A percentile compares a stretch with the other conserved stretches of the same genome.
Evolutionary conservation across 768 basidiomycete genomes (phyloP).

Genomic region (Ramaria sp.): DNA sequence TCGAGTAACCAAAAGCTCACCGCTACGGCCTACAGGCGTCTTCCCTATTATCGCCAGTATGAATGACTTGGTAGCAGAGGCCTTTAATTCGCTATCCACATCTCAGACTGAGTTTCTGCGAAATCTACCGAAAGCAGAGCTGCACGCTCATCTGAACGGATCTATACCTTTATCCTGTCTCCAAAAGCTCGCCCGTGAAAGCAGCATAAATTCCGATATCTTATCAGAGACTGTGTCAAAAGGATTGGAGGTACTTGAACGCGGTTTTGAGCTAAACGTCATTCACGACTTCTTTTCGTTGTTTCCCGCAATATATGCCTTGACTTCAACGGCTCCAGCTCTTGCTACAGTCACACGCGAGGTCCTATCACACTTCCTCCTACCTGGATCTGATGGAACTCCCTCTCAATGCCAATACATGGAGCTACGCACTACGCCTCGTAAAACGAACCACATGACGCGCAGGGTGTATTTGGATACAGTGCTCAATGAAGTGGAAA

Average conservation of each 20-base stretch:
- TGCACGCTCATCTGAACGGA: conserved; percentile 81
- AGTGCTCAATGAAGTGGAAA: conserved; percentile 55
- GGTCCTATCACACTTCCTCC: conserved; percentile 57
- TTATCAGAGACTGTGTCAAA: conserved; percentile 28
- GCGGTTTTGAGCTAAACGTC: conserved; percentile 34
- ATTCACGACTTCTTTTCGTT: conserved; percentile 66
- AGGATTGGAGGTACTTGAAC: conserved; percentile 32
- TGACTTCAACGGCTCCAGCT: conserved; percentile 51
- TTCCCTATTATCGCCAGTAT: background rate
- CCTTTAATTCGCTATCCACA: conserved; percentile 41
- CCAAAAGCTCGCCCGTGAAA: conserved; percentile 47
- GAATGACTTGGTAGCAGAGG: conserved; percentile 29
- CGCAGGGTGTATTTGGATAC: conserved; percentile 49
- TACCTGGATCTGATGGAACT: conserved; percentile 14
- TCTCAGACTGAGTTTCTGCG: conserved; percentile 50
- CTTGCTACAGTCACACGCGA: conserved; percentile 47
- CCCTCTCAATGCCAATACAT: conserved; percentile 56
- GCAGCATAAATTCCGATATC: conserved; percentile 13
- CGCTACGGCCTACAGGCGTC: too few relatives aligned
- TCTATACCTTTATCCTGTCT: conserved; percentile 63
- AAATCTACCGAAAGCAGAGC: conserved; percentile 66
- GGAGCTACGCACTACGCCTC: conserved; percentile 77
- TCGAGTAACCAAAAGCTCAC: too few relatives aligned
- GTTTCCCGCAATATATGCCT: conserved; percentile 70
- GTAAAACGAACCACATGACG: conserved; percentile 46